Base-by-base conservation (phyloP, 371 early-diverging fungal species). In the Rhizopus delemar region DNA sequence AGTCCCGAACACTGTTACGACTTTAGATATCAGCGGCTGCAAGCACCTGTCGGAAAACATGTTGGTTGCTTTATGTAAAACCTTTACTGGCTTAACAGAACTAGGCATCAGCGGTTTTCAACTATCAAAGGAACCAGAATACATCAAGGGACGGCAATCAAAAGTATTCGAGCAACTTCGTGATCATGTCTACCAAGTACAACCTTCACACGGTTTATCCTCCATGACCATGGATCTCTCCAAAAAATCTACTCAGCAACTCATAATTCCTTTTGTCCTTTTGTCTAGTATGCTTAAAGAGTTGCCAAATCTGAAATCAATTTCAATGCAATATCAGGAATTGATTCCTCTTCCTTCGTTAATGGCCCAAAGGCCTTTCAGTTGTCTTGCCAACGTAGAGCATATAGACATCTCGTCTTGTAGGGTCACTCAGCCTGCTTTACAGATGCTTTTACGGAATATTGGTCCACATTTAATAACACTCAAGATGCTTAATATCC, bases 401-500 rank as follows among this genome's bases (percentile, higher is more conserved):
- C 58, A 68, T 53, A 35, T 78, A 12, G 74, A 78, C 51, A 75
- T 78, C 13, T 73, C 75, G 12, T 73, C 70, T 3, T 78, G 75
- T 46, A 53, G 46, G 1, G 58, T 75, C 11, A 58, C 55, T 13
- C 68, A 69, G 16, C 62, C 68, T 7, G 41, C 49, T 2, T 48
- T 78, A 2, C 78, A 78, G 38, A 36, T 50, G 0, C 29, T 78
- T 11, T 33, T 78, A 4, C 53, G 68, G 11, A 49, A 28, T 9
- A 22, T 63, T 8, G 74, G 68, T 2, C 51, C 34, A 1, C 57
- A 57, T 5, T 52, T 78, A 7, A 15, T 16, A 0, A 64, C 59
- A 7, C 55, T 78, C 6, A 78, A 78, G 48, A 75, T 78, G 78
- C 57, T 75, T 8, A 75, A 75, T 55, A 67, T 78, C 9, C 75